Evolutionary conservation across 163 green algal genomes (phyloP).

Genomic region (Picocystis sp.): DNA sequence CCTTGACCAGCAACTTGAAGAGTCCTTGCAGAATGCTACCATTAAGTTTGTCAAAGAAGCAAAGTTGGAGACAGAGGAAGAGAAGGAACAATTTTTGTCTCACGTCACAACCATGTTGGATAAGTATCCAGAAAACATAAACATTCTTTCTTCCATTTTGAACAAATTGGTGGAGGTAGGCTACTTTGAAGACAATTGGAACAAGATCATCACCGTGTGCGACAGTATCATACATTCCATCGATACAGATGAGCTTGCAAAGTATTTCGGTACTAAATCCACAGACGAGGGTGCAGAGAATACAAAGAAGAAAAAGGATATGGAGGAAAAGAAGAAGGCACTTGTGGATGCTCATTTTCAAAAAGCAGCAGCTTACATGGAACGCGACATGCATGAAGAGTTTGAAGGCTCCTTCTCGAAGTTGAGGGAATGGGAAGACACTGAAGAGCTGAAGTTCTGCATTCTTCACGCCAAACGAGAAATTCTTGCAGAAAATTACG

Average conservation of each 20-base stretch:
- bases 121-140: conserved; percentile 32
- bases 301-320: conserved; percentile 8
- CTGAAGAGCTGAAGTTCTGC: conserved; percentile 23
- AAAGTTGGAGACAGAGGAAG: conserved; percentile 19
- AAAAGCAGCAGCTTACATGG: conserved; percentile 34
- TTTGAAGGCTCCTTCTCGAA: conserved; percentile 15
- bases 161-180: conserved; percentile 1
- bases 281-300: background rate
- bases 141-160: conserved; percentile 4
- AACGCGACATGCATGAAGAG: conserved; percentile 7
- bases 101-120: conserved; percentile 25
- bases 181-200: conserved; percentile 5
- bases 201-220: conserved; percentile 16
- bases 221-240: conserved; percentile 3
- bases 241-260: background rate
- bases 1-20: background rate
- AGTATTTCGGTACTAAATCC: background rate
- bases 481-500: conserved; percentile 16
- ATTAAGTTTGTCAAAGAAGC: conserved; percentile 36
- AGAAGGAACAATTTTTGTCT: conserved; percentile 2
- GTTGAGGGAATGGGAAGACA: conserved; percentile 25
- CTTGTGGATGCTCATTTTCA: conserved; percentile 42
- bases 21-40: conserved; percentile 40
- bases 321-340: conserved; percentile 38
- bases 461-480: conserved; percentile 42